These are phyloP conservation scores for Macrophomina tecta DNA, from an alignment of 2,329 filamentous ascomycete species.

Conservation along the genomic window DNA sequence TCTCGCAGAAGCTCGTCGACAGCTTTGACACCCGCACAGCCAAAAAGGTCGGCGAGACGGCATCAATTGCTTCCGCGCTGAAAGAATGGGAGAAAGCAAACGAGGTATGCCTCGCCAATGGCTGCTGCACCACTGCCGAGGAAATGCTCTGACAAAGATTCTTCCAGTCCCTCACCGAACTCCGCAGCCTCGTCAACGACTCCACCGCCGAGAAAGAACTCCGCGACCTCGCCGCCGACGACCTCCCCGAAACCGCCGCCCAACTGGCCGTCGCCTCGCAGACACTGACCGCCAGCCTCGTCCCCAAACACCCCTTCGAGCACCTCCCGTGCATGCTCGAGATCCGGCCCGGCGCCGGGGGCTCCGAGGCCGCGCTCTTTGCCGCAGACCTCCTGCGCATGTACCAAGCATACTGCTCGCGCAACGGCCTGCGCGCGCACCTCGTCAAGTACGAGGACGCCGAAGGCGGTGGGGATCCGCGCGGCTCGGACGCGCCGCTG, in stretches of 20 bases:
- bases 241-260: constrained; percentile 70
- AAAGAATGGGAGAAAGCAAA: constrained; percentile 64
- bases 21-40: constrained; percentile 63
- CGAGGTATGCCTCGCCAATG: constrained; percentile 51
- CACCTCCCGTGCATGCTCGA: constrained; percentile 89
- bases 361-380: constrained; percentile 89
- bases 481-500: constrained; percentile 69
- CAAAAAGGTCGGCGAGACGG: constrained; percentile 64
- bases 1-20: constrained; percentile 58
- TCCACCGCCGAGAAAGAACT: constrained; percentile 64
- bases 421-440: constrained; percentile 68
- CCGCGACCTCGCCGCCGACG: constrained; percentile 65
- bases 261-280: constrained; percentile 68
- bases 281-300: constrained; percentile 75
- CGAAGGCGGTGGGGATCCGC: constrained; percentile 65
- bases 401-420: constrained; percentile 81
- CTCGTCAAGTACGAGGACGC: constrained; percentile 81
- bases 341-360: constrained; percentile 89
- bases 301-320: constrained; percentile 88
- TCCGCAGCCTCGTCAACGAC: constrained; percentile 78
- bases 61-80: constrained; percentile 58
- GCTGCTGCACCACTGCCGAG: not conserved
- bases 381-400: constrained; percentile 86
- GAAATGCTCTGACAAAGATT: constrained; percentile 1
- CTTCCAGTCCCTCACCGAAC: constrained; percentile 65